Conservation (phyloP, 345 rosid species). For the Euclidium syriacum region DNA sequence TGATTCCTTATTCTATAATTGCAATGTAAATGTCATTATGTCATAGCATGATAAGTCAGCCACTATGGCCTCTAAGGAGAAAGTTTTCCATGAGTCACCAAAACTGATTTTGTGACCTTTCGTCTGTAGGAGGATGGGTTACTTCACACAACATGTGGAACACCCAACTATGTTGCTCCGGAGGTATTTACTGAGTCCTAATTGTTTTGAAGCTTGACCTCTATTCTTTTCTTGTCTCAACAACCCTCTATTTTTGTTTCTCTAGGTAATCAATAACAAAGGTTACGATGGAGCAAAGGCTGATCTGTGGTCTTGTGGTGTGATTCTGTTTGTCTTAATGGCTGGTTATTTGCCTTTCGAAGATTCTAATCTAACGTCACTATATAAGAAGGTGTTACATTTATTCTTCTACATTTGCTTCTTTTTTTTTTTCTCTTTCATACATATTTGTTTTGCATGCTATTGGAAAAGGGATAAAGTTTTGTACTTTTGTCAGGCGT, state of each 20-base stretch:
- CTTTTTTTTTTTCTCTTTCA: not conserved
- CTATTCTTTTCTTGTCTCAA: not conserved
- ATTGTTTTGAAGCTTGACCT: not conserved
- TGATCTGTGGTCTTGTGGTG: conserved; percentile 98
- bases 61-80: not conserved
- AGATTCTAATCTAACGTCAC: conserved; percentile 71
- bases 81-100: not conserved
- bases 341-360: conserved; percentile 97
- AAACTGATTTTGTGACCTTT: conserved; percentile 16
- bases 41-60: not conserved
- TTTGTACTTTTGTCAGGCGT: not conserved
- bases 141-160: conserved; percentile 98
- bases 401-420: not conserved
- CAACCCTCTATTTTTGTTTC: conserved; percentile 10
- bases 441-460: not conserved
- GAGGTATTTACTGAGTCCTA: conserved; percentile 48
- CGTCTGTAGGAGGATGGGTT: conserved; percentile 81
- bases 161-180: conserved; percentile 99
- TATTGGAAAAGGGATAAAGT: not conserved
- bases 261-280: conserved; percentile 87
- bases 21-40: not conserved
- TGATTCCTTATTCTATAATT: not conserved
- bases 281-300: conserved; percentile 98
- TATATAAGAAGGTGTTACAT: conserved; percentile 69
- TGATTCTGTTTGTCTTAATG: conserved; percentile 93